Conservation (phyloP, 345 rosid genomes). For the Corchorus olitorius region DNA sequence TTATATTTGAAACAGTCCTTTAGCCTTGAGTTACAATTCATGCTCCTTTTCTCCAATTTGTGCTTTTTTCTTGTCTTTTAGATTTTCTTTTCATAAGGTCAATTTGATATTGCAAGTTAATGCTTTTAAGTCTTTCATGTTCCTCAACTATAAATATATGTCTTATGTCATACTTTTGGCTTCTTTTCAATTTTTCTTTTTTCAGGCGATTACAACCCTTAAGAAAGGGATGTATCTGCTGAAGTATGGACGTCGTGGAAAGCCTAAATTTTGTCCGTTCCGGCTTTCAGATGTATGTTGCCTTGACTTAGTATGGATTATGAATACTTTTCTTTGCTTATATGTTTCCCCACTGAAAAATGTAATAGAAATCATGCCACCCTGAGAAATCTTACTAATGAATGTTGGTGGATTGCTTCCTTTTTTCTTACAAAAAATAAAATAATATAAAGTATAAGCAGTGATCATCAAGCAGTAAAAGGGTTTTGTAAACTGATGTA, state of each 20-base stretch:
- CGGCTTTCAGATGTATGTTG: slow-evolving; percentile 63
- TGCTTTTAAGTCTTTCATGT: neutral
- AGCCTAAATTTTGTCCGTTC: slow-evolving; percentile 79
- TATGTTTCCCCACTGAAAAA: neutral
- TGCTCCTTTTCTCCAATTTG: neutral
- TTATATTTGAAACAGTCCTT: neutral
- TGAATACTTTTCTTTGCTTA: neutral
- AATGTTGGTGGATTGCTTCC: neutral
- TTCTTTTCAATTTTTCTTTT: neutral
- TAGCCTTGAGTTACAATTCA: neutral
- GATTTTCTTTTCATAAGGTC: neutral
- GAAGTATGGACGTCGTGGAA: slow-evolving; percentile 76
- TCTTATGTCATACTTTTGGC: neutral
- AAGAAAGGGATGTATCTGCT: slow-evolving; percentile 76
- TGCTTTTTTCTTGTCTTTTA: neutral
- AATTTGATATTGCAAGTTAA: neutral
- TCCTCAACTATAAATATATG: neutral
- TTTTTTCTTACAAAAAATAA: neutral
- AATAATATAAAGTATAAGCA: neutral
- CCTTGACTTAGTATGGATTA: neutral
- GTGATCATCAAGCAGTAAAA: neutral
- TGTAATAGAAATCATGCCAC: neutral
- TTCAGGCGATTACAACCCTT: slow-evolving; percentile 63
- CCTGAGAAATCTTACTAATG: neutral
- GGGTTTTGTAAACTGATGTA: neutral